Base-by-base conservation (phyloP, 106 monocot genomes). In the Amphibolis antarctica region DNA sequence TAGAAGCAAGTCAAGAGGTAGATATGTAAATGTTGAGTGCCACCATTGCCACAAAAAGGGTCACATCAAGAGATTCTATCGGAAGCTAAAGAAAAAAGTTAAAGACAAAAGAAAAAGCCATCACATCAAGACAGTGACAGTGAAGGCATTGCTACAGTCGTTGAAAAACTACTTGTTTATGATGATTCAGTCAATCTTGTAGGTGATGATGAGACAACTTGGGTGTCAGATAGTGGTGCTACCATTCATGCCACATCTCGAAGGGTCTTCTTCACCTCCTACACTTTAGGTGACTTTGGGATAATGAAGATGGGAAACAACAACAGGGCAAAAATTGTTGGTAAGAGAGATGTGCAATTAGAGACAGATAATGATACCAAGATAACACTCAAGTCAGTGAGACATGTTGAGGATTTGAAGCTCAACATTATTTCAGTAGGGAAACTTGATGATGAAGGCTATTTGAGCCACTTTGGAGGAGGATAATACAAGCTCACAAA, bases 391-490 rank as follows among this genome's bases (percentile, higher is more conserved):
- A 46, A 59, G 27, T 6, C 46, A 59, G 69, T 69, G 12, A 59
- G 58, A 12, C 47, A 48, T 59, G 56, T 45, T 56, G 55, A 11
- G 17, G 20, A 51, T 15, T 20, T 62, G 0, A 17, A 36, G 0
- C 14, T 62, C 3, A 61, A 70, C 29, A 17, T 52, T 9, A 50
- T 70, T 19, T 70, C 49, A 13, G 10, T 45, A 4, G 30, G 60
- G 10, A 60, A 62, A 17, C 26, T 70, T 51, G 36, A 42, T 52
- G 14, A 36, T 36, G 36, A 36, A 36, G 36, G 36, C 7, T 36
- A 36, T 36, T 36, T 7, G 7, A 36, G 36, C 5, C 5, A 13
- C 19, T 49, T 52, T 51, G 14, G n/a, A 4, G 12, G 19, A 9
- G 45, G 28, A 1, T 0, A 30, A 1, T 66, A 31, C 27, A 59